Evolutionary conservation across 805 yeast species (phyloP).

Genomic region (Danielia oregonensis): DNA sequence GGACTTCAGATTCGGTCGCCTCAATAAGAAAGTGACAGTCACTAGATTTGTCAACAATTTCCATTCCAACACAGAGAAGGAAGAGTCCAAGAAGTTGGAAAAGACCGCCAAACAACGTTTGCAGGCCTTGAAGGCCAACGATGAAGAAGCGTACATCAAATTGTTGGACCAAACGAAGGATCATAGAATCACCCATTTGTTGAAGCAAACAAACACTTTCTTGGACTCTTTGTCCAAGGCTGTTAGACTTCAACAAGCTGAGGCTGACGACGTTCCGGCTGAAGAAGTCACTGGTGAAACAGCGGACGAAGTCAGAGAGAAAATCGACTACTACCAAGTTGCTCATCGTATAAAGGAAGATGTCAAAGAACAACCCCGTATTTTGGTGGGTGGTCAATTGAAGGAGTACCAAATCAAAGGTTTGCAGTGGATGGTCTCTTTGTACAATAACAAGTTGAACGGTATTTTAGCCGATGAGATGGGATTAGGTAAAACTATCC

Average conservation of each 20-base stretch:
- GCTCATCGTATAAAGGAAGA: slow-evolving; percentile 74
- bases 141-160: slow-evolving; percentile 83
- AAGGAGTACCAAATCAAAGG: slow-evolving; percentile 74
- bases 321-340: slow-evolving; percentile 75
- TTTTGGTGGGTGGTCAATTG: slow-evolving; percentile 71
- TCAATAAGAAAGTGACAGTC: slow-evolving; percentile 24
- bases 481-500: slow-evolving; percentile 69
- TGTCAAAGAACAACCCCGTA: slow-evolving; percentile 60
- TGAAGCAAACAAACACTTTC: slow-evolving; percentile 75
- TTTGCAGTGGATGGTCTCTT: slow-evolving; percentile 64
- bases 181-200: slow-evolving; percentile 78
- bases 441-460: slow-evolving; percentile 56
- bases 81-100: slow-evolving; percentile 71
- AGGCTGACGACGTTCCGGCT: slow-evolving; percentile 26
- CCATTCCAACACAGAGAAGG: slow-evolving; percentile 63
- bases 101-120: slow-evolving; percentile 84
- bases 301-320: slow-evolving; percentile 56
- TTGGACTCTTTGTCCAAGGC: slow-evolving; percentile 77
- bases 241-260: slow-evolving; percentile 71
- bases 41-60: slow-evolving; percentile 39
- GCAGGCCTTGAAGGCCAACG: slow-evolving; percentile 82
- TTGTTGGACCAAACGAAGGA: slow-evolving; percentile 83
- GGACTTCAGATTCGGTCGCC: slow-evolving; percentile 18
- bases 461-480: slow-evolving; percentile 67
- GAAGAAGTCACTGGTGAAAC: slow-evolving; percentile 37